Conservation (phyloP, 2,329 filamentous ascomycete genomes). For the Aspergillus sp. region DNA sequence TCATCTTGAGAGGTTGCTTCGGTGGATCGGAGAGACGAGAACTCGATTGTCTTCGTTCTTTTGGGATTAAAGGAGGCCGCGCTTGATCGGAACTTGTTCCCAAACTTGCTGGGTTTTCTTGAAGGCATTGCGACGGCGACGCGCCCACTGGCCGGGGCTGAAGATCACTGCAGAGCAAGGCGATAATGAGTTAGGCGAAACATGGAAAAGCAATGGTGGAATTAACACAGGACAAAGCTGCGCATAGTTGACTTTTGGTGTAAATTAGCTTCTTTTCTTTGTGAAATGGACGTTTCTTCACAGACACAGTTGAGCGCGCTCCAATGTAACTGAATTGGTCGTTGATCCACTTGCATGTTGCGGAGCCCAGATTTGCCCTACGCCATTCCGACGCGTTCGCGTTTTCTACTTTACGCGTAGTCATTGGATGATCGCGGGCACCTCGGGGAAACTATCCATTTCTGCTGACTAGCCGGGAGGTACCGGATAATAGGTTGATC, state of each 20-base stretch:
- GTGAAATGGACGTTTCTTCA: not conserved
- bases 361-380: constrained; percentile 21
- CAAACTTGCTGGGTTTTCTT: constrained; percentile 65
- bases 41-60: constrained; percentile 75
- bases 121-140: constrained; percentile 46
- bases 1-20: constrained; percentile 93
- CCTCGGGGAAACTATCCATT: constrained; percentile 24
- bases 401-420: constrained; percentile 34
- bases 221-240: constrained; percentile 10
- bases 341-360: constrained; percentile 12
- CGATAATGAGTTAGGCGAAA: constrained; percentile 16
- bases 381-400: constrained; percentile 37
- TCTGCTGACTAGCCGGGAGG: not conserved
- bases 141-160: constrained; percentile 29
- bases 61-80: constrained; percentile 51
- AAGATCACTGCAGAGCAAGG: constrained; percentile 23
- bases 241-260: constrained; percentile 15
- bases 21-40: constrained; percentile 69
- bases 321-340: constrained; percentile 13
- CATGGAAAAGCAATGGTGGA: constrained; percentile 26
- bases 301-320: constrained; percentile 11
- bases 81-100: constrained; percentile 54
- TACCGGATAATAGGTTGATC: constrained; percentile 17
- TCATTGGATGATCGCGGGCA: constrained; percentile 21
- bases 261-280: not conserved